A percentile compares a stretch with the other conserved stretches of the same genome.
Evolutionary conservation across 2,329 filamentous ascomycete genomes (phyloP).

Genomic region (Capronia coronata): DNA sequence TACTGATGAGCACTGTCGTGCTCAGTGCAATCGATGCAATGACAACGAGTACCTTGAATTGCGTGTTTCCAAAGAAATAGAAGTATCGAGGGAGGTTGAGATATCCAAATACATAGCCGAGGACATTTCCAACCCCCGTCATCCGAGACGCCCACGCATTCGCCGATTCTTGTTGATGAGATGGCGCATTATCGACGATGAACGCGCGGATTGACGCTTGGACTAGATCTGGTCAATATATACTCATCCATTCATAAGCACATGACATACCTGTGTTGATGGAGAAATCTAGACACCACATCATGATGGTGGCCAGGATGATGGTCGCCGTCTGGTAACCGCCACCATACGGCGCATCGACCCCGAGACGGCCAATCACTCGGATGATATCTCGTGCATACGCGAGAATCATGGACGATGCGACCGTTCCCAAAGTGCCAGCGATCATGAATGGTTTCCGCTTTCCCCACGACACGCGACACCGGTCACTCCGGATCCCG

Average conservation of each 20-base stretch:
- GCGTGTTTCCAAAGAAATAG: conserved; percentile 75
- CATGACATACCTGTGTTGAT: conserved; percentile 73
- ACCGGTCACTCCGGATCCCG: conserved; percentile 74
- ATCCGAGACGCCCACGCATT: conserved; percentile 91
- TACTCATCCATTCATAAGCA: background rate
- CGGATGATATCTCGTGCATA: conserved; percentile 69
- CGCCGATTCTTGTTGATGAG: conserved; percentile 86
- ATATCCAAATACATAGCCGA: conserved; percentile 84
- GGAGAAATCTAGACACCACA: conserved; percentile 87
- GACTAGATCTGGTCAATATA: conserved; percentile 44
- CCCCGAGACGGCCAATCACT: conserved; percentile 62
- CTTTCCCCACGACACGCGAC: conserved; percentile 66
- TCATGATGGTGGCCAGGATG: conserved; percentile 71
- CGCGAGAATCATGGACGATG: conserved; percentile 62
- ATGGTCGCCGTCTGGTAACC: conserved; percentile 63
- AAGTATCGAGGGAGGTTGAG: conserved; percentile 67
- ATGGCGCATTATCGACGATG: conserved; percentile 85
- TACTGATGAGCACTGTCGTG: conserved; percentile 64
- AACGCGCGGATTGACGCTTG: conserved; percentile 88
- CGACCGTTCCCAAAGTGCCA: conserved; percentile 60
- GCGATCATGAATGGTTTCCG: conserved; percentile 74
- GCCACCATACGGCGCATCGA: conserved; percentile 58
- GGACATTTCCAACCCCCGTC: conserved; percentile 80
- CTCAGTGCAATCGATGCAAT: conserved; percentile 71
- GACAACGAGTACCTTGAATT: conserved; percentile 88